These are phyloP conservation scores for Allomyces arbusculus DNA, from an alignment of 192 early-diverging fungal species.

Conservation along the genomic window DNA sequence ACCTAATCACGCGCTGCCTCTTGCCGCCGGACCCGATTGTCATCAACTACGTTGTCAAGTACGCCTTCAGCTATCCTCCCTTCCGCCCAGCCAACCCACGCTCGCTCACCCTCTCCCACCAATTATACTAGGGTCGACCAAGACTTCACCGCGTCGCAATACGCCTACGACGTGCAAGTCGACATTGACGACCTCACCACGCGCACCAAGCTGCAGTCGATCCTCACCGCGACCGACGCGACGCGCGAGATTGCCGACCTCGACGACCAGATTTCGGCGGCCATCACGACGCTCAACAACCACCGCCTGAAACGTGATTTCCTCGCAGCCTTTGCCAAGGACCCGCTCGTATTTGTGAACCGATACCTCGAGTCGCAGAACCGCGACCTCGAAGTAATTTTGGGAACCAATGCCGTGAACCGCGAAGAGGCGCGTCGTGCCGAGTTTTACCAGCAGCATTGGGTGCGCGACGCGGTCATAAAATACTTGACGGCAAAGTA, in stretches of 20 bases:
- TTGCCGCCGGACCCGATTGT: conserved; percentile 66
- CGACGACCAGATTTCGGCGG: conserved; percentile 41
- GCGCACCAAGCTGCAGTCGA: conserved; percentile 14
- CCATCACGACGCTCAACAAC: conserved; percentile 67
- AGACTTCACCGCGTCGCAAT: conserved; percentile 43
- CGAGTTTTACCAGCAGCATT: conserved; percentile 51
- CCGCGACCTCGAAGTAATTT: conserved; percentile 65
- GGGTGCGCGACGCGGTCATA: conserved; percentile 78
- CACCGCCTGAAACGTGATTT: conserved; percentile 83
- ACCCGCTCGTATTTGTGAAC: conserved; percentile 76
- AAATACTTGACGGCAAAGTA: conserved; percentile 51
- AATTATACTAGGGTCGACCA: conserved; percentile 37
- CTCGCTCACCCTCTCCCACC: no score
- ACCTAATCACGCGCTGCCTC: conserved; percentile 54
- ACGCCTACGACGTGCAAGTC: conserved; percentile 83
- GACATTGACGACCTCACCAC: conserved; percentile 57
- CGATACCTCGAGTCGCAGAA: conserved; percentile 85
- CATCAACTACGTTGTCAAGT: conserved; percentile 74
- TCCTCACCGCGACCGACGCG: conserved; percentile 56
- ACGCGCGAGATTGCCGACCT: conserved; percentile 33
- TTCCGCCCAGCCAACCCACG: no score
- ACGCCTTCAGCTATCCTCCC: conserved; percentile 4
- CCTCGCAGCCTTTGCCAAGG: conserved; percentile 61
- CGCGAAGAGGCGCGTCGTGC: conserved; percentile 46
- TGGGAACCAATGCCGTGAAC: conserved; percentile 33